Percentiles rank a stretch among this genome's conserved stretches.
Evolutionary conservation across 257 asterid species (phyloP).

Genomic region (Solanum bulbocastanum): DNA sequence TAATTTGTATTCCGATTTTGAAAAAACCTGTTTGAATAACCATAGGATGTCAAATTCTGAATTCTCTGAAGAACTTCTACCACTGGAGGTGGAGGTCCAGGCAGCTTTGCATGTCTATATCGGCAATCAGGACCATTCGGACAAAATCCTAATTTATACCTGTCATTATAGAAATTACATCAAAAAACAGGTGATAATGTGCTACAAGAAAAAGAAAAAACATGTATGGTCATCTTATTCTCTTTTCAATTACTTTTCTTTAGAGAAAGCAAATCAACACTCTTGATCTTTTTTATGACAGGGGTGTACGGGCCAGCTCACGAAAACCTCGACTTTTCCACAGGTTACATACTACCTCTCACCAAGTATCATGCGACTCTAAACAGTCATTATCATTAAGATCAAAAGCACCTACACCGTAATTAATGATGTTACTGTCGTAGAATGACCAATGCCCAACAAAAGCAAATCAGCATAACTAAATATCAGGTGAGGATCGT

Average conservation of each 20-base stretch:
- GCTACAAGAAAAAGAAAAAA: background rate
- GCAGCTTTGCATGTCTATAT: constrained; percentile 89
- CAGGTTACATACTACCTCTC: background rate
- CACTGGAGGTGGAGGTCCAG: constrained; percentile 95
- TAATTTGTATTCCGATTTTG: constrained; percentile 59
- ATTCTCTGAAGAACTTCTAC: constrained; percentile 93
- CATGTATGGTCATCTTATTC: background rate
- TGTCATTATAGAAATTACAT: constrained; percentile 12
- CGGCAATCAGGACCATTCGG: constrained; percentile 98
- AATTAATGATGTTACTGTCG: background rate
- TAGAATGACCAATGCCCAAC: background rate
- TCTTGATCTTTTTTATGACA: background rate
- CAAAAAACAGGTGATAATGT: background rate
- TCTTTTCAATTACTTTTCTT: background rate
- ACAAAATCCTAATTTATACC: constrained; percentile 97
- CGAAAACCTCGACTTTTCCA: background rate
- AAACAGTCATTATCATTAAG: background rate
- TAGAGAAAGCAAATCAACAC: background rate
- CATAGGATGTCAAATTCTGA: constrained; percentile 65
- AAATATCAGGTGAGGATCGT: background rate
- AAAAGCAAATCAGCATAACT: background rate
- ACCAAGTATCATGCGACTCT: background rate
- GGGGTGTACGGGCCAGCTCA: background rate
- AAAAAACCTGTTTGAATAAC: constrained; percentile 51
- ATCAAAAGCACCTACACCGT: background rate